phyloP scores from a whole-genome alignment of 345 rosid genomes.

The Salix exigua region DNA sequence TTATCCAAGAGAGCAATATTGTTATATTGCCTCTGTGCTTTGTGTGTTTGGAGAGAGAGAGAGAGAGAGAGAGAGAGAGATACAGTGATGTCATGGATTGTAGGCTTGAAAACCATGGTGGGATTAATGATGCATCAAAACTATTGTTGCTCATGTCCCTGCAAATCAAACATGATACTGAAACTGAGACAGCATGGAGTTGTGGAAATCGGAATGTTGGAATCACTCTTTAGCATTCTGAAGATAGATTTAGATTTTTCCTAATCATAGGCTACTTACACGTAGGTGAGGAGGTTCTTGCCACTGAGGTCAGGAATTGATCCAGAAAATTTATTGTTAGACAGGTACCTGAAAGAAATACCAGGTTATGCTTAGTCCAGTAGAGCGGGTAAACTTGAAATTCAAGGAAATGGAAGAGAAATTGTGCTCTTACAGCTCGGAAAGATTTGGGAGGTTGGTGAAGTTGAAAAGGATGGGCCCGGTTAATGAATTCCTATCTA shows the following conservation, averaged over 20 bases:
- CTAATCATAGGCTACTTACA: background rate
- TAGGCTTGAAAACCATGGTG: slow-evolving; percentile 2
- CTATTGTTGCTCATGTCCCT: slow-evolving; percentile 13
- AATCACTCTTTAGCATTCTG: too few relatives aligned
- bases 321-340: background rate
- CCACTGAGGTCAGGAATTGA: slow-evolving; percentile 1
- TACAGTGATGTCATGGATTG: slow-evolving; percentile 5
- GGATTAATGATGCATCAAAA: background rate
- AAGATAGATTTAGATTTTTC: too few relatives aligned
- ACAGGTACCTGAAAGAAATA: background rate
- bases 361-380: background rate
- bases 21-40: background rate
- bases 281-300: background rate
- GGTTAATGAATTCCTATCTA: background rate
- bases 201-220: too few relatives aligned
- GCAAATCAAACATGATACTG: background rate
- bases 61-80: background rate
- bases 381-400: too few relatives aligned
- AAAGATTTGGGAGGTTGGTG: background rate
- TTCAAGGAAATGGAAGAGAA: background rate
- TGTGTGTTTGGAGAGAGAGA: background rate
- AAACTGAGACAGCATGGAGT: background rate
- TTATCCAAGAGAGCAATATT: too few relatives aligned
- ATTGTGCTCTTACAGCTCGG: background rate
- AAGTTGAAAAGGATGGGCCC: background rate